A percentile compares a stretch with the other conserved stretches of the same genome.
These are phyloP conservation scores for Knufia petricola DNA, from an alignment of 2,329 filamentous ascomycete species.

Conservation along the genomic window DNA sequence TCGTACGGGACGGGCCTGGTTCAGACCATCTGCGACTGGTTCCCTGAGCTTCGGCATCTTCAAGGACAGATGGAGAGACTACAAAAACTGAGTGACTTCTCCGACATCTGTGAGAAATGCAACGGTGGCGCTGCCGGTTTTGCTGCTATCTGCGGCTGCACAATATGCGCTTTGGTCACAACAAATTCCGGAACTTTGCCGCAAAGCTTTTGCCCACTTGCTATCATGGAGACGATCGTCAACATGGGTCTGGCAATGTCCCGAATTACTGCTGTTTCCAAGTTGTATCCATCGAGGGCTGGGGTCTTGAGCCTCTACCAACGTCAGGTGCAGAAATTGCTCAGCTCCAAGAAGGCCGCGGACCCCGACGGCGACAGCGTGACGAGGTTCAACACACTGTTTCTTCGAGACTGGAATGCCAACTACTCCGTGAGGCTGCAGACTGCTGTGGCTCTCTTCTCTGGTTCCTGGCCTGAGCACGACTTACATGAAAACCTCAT, in stretches of 20 bases:
- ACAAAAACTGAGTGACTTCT: conserved; percentile 12
- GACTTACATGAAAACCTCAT: conserved; percentile 19
- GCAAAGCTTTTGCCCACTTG: conserved; percentile 20
- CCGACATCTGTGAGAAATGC: conserved; percentile 13
- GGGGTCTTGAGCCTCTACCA: conserved; percentile 20
- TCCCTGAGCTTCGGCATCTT: conserved; percentile 19
- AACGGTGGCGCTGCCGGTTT: conserved; percentile 14
- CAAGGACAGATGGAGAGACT: conserved; percentile 19
- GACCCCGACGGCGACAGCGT: not conserved
- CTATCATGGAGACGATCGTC: conserved; percentile 19
- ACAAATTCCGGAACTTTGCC: not conserved
- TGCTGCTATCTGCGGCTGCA: conserved; percentile 17
- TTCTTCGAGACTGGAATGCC: conserved; percentile 21
- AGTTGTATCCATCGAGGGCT: conserved; percentile 16
- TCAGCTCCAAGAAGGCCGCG: conserved; percentile 11
- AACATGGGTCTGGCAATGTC: conserved; percentile 20
- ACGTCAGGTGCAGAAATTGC: conserved; percentile 16
- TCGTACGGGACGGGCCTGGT: conserved; percentile 19
- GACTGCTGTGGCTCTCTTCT: conserved; percentile 18
- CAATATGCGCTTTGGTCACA: conserved; percentile 12
- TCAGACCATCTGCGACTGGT: conserved; percentile 19
- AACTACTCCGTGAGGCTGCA: conserved; percentile 17
- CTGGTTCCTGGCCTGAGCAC: conserved; percentile 16
- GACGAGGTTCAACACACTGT: conserved; percentile 17
- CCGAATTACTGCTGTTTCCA: conserved; percentile 16